Base-by-base conservation (phyloP, 1,284 basidiomycete species). In the Thecaphora frezii region DNA sequence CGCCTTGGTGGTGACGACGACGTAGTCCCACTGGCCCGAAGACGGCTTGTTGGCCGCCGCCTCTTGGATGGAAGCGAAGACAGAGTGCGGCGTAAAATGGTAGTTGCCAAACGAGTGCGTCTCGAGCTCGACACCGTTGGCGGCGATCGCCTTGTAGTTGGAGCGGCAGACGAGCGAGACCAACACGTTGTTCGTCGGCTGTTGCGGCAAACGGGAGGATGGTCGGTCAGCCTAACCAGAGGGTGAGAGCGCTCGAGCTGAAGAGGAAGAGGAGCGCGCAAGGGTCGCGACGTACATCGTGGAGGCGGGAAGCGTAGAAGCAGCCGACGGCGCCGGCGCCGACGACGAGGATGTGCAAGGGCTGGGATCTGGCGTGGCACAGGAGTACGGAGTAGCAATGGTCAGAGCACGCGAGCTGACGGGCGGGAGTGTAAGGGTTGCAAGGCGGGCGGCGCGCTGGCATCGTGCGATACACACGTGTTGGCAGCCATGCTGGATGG, bases 161-260 rank as follows among this genome's bases (percentile, higher is more conserved):
- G 81, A 82, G 3, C 81, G 80, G 49, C 81, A 81, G 5, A 81
- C 79, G 16, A 82, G 74, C 12, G 80, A 80, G 16, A 82, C 81
- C 8, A 70, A 58, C 23, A 80, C 73, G 4, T 47, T 30, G 18
- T 44, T 40, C 14, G 56, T 24, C 5, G 72, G 67, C 12, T 66
- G 44, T 3, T 26, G 42, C 5, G n/a, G n/a, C n/a, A n/a, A n/a
- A n/a, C n/a, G n/a, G n/a, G 39, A 40, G 19, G 9, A n/a, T 9
- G 10, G 39, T 40, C 14, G 39, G 39, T 40, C 39, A 21, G 39
- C 19, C 22, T 44, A 19, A 36, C 7, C 12, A 18, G 4, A 36
- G 33, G 36, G 48, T 7, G 23, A 41, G 19, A 38, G 44, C 16
- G 45, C 16, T 36, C 18, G 8, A 14, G 28, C 14, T 26, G 45